A percentile compares a stretch with the other conserved stretches of the same genome.
These are phyloP conservation scores for Aleurites moluccanus DNA, from an alignment of 441 rosid genomes.

Conservation along the genomic window DNA sequence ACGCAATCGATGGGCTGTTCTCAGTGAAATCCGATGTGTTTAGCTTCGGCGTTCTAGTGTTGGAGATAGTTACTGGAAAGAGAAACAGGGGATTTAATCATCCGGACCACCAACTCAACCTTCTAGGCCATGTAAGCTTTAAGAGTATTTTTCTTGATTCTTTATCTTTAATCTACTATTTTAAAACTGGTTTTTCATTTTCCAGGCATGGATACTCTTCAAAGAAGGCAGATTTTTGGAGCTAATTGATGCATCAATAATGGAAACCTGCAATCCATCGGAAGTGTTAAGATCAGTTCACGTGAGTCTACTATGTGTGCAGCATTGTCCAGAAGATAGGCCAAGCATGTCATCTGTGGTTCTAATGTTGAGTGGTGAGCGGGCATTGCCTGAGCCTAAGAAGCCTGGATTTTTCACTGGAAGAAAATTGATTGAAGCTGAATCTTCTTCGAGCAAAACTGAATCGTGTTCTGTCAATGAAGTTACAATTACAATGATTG, in stretches of 20 bases:
- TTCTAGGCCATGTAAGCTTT: constrained; percentile 38
- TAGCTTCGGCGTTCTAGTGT: constrained; percentile 40
- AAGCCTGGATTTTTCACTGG: constrained; percentile 36
- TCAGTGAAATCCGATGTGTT: constrained; percentile 44
- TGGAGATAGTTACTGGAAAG: constrained; percentile 38
- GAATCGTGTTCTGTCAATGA: constrained; percentile 20
- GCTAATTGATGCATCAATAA: not conserved
- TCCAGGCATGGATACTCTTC: not conserved
- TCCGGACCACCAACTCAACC: constrained; percentile 30
- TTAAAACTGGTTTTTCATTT: not conserved
- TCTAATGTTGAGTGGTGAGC: constrained; percentile 37
- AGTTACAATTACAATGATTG: constrained; percentile 14
- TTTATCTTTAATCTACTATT: not conserved
- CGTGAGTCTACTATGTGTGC: constrained; percentile 41
- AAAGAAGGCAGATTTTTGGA: not conserved
- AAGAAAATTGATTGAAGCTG: not conserved
- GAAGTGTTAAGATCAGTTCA: constrained; percentile 32
- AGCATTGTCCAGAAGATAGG: constrained; percentile 33
- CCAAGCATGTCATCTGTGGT: constrained; percentile 43
- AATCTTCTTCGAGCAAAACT: constrained; percentile 1
- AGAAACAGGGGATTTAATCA: constrained; percentile 35
- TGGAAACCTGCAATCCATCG: not conserved
- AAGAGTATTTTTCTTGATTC: not conserved
- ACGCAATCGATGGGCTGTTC: constrained; percentile 34
- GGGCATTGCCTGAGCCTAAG: constrained; percentile 30